These are phyloP conservation scores for Acer saccharum DNA, from an alignment of 345 rosid genomes.

Conservation along the genomic window DNA sequence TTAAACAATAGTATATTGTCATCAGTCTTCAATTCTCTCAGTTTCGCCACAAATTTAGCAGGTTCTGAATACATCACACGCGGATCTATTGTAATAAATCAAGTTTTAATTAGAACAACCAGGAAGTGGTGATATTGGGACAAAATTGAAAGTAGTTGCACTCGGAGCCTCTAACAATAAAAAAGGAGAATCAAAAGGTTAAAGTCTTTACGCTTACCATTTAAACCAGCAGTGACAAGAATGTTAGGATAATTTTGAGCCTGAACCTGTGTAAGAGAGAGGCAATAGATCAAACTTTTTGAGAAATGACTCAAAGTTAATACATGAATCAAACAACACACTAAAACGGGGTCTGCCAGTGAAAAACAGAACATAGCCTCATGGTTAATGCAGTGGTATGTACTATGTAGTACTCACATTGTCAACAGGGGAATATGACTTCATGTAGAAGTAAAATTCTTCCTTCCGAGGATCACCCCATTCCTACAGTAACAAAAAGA, in stretches of 20 bases:
- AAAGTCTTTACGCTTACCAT: conserved; percentile 51
- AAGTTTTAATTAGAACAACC: not conserved
- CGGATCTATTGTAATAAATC: conserved; percentile 55
- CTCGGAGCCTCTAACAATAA: not conserved
- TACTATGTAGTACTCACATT: no score
- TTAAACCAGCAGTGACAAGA: conserved; percentile 84
- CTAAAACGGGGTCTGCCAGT: no score
- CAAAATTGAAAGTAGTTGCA: not conserved
- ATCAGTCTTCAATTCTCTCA: conserved; percentile 84
- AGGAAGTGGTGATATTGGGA: not conserved
- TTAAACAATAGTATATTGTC: conserved; percentile 71
- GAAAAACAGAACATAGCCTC: conserved; percentile 26
- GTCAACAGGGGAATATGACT: conserved; percentile 75
- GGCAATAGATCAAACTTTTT: no score
- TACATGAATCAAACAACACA: no score
- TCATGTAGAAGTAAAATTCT: conserved; percentile 86
- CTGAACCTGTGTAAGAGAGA: conserved; percentile 46
- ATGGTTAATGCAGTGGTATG: no score
- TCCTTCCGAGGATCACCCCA: conserved; percentile 97
- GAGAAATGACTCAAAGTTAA: no score
- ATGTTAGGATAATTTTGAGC: conserved; percentile 78
- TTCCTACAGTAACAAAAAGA: conserved; percentile 56
- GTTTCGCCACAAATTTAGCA: conserved; percentile 87
- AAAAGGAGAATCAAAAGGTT: not conserved
- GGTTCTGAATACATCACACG: conserved; percentile 95